Conservation (phyloP, 345 rosid species). For the Hibiscus syriacus region DNA sequence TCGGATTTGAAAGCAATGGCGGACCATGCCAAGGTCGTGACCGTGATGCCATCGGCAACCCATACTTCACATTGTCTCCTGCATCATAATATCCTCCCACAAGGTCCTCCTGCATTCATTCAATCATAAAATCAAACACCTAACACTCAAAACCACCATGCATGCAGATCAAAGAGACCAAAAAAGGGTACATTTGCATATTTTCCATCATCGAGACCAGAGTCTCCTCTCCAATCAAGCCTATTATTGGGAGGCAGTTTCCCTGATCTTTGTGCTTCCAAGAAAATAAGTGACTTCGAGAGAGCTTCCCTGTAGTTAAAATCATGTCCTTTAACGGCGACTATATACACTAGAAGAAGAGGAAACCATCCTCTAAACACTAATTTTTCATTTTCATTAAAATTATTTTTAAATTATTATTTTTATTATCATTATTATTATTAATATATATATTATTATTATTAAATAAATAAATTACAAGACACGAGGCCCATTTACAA, state of each 20-base stretch:
- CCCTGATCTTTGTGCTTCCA: constrained; percentile 92
- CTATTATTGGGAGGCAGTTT: constrained; percentile 61
- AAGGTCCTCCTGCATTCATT: constrained; percentile 48
- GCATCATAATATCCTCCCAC: constrained; percentile 88
- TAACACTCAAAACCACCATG: too few species aligned
- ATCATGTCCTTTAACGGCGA: too few species aligned
- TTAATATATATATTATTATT: too few species aligned
- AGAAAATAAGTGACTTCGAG: too few species aligned
- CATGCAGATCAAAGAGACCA: neutral
- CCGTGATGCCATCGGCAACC: constrained; percentile 85
- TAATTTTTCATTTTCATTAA: too few species aligned
- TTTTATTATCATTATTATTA: too few species aligned
- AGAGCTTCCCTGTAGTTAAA: too few species aligned
- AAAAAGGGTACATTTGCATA: constrained; percentile 31
- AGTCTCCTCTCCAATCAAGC: constrained; percentile 80
- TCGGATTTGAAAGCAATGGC: constrained; percentile 40
- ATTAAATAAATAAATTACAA: too few species aligned
- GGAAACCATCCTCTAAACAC: too few species aligned
- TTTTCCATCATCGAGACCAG: constrained; percentile 76
- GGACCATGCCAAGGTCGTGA: constrained; percentile 74
- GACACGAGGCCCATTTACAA: too few species aligned
- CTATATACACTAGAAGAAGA: too few species aligned
- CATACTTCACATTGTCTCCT: constrained; percentile 83
- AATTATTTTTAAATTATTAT: too few species aligned
- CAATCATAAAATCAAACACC: neutral